Conservation (phyloP, 345 rosid species). For the Nasturtium officinale region DNA sequence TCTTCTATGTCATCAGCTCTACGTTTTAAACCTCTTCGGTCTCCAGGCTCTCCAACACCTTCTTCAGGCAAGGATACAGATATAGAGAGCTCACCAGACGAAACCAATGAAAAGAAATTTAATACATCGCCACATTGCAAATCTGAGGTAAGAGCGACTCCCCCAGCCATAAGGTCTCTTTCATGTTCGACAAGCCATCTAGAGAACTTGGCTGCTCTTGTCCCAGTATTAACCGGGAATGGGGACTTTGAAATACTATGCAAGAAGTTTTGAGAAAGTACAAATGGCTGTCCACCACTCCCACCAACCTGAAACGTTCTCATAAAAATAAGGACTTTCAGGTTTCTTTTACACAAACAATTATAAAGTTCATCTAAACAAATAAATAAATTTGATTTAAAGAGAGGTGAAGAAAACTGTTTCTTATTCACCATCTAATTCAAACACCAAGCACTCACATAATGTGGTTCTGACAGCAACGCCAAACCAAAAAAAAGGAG, state of each 20-base stretch:
- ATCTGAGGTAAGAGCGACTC: slow-evolving; percentile 60
- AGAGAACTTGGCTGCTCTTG: slow-evolving; percentile 77
- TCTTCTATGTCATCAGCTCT: slow-evolving; percentile 64
- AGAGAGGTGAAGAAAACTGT: slow-evolving; percentile 20
- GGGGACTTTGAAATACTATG: slow-evolving; percentile 71
- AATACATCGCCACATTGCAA: slow-evolving; percentile 92
- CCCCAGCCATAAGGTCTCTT: slow-evolving; percentile 59
- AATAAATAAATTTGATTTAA: slow-evolving; percentile 3
- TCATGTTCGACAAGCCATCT: slow-evolving; percentile 66
- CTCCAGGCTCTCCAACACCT: slow-evolving; percentile 96
- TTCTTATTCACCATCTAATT: slow-evolving; percentile 19
- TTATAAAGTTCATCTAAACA: slow-evolving; percentile 8
- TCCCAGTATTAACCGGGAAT: slow-evolving; percentile 80
- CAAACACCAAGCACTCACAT: slow-evolving; percentile 13
- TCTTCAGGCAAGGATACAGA: slow-evolving; percentile 75
- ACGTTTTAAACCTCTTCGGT: slow-evolving; percentile 72
- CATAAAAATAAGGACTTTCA: slow-evolving; percentile 27
- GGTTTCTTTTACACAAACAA: slow-evolving; percentile 14
- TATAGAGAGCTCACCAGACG: slow-evolving; percentile 73
- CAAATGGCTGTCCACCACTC: slow-evolving; percentile 71
- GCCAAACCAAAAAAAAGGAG: not conserved
- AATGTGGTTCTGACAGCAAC: slow-evolving; percentile 21
- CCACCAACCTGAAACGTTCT: slow-evolving; percentile 78
- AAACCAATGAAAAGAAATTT: slow-evolving; percentile 71
- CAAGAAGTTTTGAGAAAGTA: slow-evolving; percentile 79